phyloP scores from a whole-genome alignment of 345 rosid genomes.

The Brassica rapa region DNA sequence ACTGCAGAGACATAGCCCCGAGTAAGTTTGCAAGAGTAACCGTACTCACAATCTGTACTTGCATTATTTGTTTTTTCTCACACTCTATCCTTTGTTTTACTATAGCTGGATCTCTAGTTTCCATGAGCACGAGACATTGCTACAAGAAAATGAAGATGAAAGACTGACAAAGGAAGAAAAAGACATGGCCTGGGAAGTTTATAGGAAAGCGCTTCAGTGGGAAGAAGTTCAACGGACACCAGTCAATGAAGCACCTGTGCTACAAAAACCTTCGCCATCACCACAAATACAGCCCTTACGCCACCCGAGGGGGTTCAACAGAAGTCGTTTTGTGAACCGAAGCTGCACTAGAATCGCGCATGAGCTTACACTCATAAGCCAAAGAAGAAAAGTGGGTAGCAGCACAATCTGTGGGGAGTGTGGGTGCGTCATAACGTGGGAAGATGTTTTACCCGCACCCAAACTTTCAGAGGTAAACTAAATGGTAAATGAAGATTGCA shows the following conservation, averaged over 20 bases:
- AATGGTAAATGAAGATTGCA: conserved; percentile 33
- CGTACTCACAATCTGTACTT: background rate
- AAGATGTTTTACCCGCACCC: conserved; percentile 42
- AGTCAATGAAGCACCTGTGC: conserved; percentile 52
- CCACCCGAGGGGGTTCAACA: conserved; percentile 45
- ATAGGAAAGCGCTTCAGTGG: conserved; percentile 70
- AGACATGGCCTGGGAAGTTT: conserved; percentile 99
- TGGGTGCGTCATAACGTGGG: conserved; percentile 84
- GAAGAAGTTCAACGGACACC: conserved; percentile 86
- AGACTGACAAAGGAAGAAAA: conserved; percentile 96
- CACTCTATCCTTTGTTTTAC: background rate
- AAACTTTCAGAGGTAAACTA: conserved; percentile 42
- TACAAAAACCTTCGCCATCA: conserved; percentile 50
- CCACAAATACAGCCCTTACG: conserved; percentile 30
- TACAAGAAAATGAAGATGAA: conserved; percentile 99
- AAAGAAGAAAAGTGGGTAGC: conserved; percentile 73
- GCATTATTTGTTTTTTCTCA: background rate
- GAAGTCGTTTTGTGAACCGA: conserved; percentile 57
- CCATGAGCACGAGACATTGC: conserved; percentile 95
- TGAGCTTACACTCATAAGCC: conserved; percentile 89
- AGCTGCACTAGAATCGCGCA: conserved; percentile 85
- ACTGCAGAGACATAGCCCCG: conserved; percentile 72
- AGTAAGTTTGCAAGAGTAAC: conserved; percentile 46
- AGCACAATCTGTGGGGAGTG: conserved; percentile 93
- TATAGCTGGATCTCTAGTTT: conserved; percentile 86